phyloP scores from a whole-genome alignment of 768 basidiomycete species.

The Suillus decipiens region DNA sequence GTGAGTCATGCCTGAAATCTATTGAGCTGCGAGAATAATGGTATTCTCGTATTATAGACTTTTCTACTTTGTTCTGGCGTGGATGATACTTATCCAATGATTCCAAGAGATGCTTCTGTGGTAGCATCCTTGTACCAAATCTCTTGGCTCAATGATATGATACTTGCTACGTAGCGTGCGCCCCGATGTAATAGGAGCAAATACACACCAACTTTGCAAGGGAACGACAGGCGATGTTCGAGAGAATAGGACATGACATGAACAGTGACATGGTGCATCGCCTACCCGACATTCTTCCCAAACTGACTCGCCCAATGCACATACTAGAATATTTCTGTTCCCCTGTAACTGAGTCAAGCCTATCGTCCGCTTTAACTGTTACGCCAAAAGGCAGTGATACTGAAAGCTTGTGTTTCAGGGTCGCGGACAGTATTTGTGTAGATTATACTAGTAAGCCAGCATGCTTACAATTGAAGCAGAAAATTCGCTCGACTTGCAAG shows the following conservation, averaged over 20 bases:
- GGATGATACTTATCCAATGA: conserved; percentile 96
- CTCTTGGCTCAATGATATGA: not conserved
- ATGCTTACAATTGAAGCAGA: not conserved
- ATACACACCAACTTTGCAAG: not conserved
- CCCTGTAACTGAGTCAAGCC: not conserved
- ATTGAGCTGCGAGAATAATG: conserved; percentile 7
- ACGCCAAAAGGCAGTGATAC: too few species aligned
- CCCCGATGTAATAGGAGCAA: not conserved
- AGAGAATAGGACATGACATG: too few species aligned
- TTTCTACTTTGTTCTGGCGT: conserved; percentile 92
- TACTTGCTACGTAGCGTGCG: not conserved
- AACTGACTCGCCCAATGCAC: not conserved
- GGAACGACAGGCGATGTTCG: not conserved
- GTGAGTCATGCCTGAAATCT: conserved; percentile 45
- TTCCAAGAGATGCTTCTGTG: not conserved
- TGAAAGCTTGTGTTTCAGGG: too few species aligned
- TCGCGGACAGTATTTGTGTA: too few species aligned
- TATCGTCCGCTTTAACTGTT: too few species aligned
- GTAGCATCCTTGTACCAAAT: not conserved
- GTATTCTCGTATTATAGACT: conserved; percentile 45
- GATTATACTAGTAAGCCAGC: too few species aligned
- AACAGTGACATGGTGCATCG: not conserved
- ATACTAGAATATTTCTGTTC: not conserved
- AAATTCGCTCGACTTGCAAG: not conserved
- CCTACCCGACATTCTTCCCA: not conserved